A percentile compares a stretch with the other conserved stretches of the same genome.
Evolutionary conservation across 441 rosid species (phyloP).

Genomic region (Codiaeum variegatum): DNA sequence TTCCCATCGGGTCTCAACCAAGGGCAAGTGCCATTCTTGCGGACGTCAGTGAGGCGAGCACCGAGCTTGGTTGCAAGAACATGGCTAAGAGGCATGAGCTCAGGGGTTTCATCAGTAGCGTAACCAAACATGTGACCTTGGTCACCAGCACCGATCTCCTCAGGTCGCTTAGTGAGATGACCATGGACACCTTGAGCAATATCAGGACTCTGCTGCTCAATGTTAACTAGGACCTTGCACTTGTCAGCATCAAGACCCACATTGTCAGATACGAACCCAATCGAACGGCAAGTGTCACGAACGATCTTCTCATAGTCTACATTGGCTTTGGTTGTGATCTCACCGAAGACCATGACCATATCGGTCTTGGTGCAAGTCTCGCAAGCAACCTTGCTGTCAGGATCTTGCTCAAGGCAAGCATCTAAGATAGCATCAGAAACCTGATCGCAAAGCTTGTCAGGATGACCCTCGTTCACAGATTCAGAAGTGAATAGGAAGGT

Average conservation of each 20-base stretch:
- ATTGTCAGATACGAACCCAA: constrained; percentile 49
- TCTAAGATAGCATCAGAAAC: constrained; percentile 55
- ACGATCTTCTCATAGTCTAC: constrained; percentile 55
- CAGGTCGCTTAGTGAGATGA: constrained; percentile 52
- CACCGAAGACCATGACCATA: constrained; percentile 61
- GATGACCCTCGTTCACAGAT: constrained; percentile 61
- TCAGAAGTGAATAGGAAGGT: constrained; percentile 55
- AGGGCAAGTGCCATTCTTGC: constrained; percentile 48
- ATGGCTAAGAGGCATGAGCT: constrained; percentile 51
- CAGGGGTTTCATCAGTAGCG: constrained; percentile 52
- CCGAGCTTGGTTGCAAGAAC: constrained; percentile 64
- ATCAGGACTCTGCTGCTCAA: constrained; percentile 62
- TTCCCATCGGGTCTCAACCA: constrained; percentile 62
- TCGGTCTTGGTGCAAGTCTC: constrained; percentile 60
- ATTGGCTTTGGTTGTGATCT: constrained; percentile 52
- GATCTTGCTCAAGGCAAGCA: constrained; percentile 57
- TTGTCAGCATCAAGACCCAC: constrained; percentile 58
- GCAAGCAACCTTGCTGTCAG: constrained; percentile 62
- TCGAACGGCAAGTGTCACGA: constrained; percentile 41
- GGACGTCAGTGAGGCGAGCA: constrained; percentile 50
- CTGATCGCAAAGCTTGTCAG: constrained; percentile 61
- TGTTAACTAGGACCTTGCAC: constrained; percentile 55
- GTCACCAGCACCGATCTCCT: constrained; percentile 57
- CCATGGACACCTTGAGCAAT: constrained; percentile 60
- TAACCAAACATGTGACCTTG: constrained; percentile 61